These are phyloP conservation scores for Deinandra increscens DNA, from an alignment of 129 eudicot genomes.

Conservation along the genomic window DNA sequence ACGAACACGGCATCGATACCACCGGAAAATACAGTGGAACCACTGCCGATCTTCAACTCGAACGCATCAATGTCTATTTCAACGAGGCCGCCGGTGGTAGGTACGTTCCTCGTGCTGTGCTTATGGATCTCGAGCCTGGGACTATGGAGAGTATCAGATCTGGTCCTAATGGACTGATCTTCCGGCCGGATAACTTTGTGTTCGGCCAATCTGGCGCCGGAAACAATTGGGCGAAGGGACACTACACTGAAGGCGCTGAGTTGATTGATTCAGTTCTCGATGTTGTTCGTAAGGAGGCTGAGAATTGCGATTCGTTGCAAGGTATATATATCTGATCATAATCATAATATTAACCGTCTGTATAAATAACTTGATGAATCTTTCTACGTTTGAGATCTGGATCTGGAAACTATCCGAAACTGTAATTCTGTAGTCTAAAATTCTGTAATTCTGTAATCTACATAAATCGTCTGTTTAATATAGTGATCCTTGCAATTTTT, in stretches of 20 bases:
- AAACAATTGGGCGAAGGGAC: slow-evolving; percentile 90
- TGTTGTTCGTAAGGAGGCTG: slow-evolving; percentile 93
- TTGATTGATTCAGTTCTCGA: slow-evolving; percentile 80
- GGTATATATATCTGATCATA: slow-evolving; percentile 50
- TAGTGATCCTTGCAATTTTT: background rate
- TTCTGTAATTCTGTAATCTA: background rate
- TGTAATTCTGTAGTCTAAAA: background rate
- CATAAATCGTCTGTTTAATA: background rate
- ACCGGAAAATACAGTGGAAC: slow-evolving; percentile 57
- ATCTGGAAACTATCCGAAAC: background rate
- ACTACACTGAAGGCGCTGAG: slow-evolving; percentile 94
- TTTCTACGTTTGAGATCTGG: slow-evolving; percentile 7
- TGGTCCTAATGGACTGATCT: slow-evolving; percentile 75
- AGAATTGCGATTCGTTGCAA: slow-evolving; percentile 79
- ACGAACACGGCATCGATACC: slow-evolving; percentile 76
- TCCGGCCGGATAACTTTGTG: slow-evolving; percentile 85
- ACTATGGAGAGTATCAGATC: slow-evolving; percentile 95
- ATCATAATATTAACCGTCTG: background rate
- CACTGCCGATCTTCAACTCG: slow-evolving; percentile 54
- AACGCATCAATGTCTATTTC: slow-evolving; percentile 78
- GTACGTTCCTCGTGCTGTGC: slow-evolving; percentile 89
- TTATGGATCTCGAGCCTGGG: slow-evolving; percentile 98
- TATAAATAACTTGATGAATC: background rate
- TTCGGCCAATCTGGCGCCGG: slow-evolving; percentile 92
- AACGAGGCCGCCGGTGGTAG: slow-evolving; percentile 86